A percentile compares a stretch with the other conserved stretches of the same genome.
Evolutionary conservation across 768 basidiomycete genomes (phyloP).

Genomic region (Gloeophyllum trabeum): DNA sequence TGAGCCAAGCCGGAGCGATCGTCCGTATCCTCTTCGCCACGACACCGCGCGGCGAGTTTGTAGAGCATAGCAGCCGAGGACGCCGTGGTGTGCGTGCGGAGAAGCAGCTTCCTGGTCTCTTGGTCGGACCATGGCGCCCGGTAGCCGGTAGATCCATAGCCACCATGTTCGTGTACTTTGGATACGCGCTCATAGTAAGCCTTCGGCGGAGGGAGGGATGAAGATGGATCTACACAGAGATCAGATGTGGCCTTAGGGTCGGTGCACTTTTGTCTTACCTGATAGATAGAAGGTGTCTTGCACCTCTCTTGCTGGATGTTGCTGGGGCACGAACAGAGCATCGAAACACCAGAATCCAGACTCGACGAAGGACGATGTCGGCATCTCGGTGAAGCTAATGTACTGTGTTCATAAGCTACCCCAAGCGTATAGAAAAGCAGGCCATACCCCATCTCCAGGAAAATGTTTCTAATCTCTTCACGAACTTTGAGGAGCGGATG

Average conservation of each 20-base stretch:
- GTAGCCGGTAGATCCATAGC: constrained; percentile 90
- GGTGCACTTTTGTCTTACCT: constrained; percentile 29
- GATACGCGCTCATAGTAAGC: constrained; percentile 84
- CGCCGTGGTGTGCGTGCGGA: constrained; percentile 96
- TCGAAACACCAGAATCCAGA: constrained; percentile 99
- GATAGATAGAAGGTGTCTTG: constrained; percentile 99
- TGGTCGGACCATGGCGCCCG: constrained; percentile 91
- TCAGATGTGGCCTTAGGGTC: constrained; percentile 1
- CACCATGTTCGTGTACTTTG: constrained; percentile 76
- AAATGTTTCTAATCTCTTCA: constrained; percentile 95
- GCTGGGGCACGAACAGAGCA: constrained; percentile 94
- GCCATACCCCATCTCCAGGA: constrained; percentile 96
- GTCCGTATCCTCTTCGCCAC: constrained; percentile 41
- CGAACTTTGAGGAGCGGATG: constrained; percentile 96
- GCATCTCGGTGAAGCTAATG: constrained; percentile 93
- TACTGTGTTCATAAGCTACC: neutral
- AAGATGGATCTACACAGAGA: constrained; percentile 50
- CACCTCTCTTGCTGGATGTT: constrained; percentile 94
- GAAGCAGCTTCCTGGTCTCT: constrained; percentile 84
- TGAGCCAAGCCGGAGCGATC: constrained; percentile 9
- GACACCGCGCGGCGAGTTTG: constrained; percentile 78
- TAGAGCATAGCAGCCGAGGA: constrained; percentile 92
- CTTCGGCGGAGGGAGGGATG: constrained; percentile 60
- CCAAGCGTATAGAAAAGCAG: neutral
- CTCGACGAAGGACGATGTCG: constrained; percentile 90